phyloP scores from a whole-genome alignment of 805 yeast species.

The Candida chilensis region DNA sequence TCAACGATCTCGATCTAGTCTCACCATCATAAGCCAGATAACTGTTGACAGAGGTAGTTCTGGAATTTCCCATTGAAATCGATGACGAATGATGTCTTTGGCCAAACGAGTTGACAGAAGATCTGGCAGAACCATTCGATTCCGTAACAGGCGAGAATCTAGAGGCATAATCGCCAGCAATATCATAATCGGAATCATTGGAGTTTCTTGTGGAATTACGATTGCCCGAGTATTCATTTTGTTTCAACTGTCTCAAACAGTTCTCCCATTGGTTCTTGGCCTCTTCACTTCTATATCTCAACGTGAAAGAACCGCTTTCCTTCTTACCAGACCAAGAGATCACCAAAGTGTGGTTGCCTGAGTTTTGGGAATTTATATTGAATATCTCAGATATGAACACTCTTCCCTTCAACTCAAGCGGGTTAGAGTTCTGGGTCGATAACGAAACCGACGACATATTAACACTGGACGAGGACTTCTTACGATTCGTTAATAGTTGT shows the following conservation, averaged over 20 bases:
- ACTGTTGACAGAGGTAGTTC: not conserved
- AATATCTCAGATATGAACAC: constrained; percentile 64
- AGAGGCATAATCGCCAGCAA: constrained; percentile 9
- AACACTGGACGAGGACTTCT: constrained; percentile 37
- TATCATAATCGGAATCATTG: constrained; percentile 17
- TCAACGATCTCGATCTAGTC: constrained; percentile 1
- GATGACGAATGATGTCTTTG: constrained; percentile 32
- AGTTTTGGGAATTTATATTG: constrained; percentile 25
- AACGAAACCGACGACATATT: constrained; percentile 13
- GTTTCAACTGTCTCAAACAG: constrained; percentile 43
- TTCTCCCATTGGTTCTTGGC: constrained; percentile 73
- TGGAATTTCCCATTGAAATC: constrained; percentile 22
- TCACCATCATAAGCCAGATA: not conserved
- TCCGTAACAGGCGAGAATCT: constrained; percentile 5
- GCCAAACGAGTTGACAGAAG: not conserved
- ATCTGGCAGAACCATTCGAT: not conserved
- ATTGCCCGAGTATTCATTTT: too few species aligned
- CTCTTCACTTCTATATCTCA: constrained; percentile 81
- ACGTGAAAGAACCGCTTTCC: constrained; percentile 79
- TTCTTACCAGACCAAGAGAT: constrained; percentile 79
- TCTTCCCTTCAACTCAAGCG: constrained; percentile 62
- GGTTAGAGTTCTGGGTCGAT: not conserved
- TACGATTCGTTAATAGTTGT: constrained; percentile 41
- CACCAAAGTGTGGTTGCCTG: too few species aligned
- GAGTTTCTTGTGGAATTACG: too few species aligned